Percentiles rank a stretch among this genome's conserved stretches.
Conservation (phyloP, 108 stramenopile species). For the Seminavis robusta region DNA sequence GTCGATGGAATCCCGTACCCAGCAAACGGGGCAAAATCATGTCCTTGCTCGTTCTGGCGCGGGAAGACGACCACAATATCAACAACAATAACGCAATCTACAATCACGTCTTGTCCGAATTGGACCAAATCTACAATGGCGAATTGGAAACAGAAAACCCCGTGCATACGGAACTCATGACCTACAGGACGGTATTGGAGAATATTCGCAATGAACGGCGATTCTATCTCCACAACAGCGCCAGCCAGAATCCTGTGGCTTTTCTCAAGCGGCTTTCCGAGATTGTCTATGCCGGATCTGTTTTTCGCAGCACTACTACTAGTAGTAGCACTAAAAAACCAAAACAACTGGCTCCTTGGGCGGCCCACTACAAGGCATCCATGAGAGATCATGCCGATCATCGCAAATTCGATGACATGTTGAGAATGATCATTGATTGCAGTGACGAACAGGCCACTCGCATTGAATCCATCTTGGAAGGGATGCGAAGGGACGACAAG, state of each 20-base stretch:
- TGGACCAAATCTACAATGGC: neutral
- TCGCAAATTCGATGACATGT: no score
- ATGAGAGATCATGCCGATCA: no score
- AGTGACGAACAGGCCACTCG: neutral
- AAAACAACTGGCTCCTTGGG: no score
- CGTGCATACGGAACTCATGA: neutral
- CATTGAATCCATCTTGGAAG: neutral
- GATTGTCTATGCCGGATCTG: no score
- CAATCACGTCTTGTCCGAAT: neutral
- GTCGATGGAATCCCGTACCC: neutral
- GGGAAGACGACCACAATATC: no score
- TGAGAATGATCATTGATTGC: neutral
- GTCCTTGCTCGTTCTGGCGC: neutral
- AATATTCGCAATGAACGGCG: neutral
- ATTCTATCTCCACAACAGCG: no score
- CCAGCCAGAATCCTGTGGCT: no score
- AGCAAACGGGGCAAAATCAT: neutral
- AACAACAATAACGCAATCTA: neutral
- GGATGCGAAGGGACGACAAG: neutral
- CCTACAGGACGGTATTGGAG: neutral
- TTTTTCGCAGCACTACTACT: no score
- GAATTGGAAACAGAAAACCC: neutral
- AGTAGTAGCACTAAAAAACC: no score
- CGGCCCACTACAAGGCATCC: no score
- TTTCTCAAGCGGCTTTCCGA: no score